Evolutionary conservation across 495 filamentous ascomycete species (phyloP), one percentile per base, ranked within the genome.

Genomic region (Penicillium samsonianum): DNA sequence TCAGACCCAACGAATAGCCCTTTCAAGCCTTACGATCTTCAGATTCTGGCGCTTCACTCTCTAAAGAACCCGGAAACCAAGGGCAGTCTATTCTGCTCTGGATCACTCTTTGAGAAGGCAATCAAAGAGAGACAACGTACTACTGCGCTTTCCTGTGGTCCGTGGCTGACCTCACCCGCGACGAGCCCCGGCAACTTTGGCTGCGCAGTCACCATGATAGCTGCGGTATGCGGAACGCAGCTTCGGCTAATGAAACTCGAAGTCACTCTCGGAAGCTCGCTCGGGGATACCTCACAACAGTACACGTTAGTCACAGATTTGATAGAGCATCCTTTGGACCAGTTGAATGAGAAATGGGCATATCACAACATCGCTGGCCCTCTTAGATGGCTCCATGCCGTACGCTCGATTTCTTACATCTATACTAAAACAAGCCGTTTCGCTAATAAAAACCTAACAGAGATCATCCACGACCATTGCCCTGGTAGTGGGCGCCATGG

Each of bases 101-200:
- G 57, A 1, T 77, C 77, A 2, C 25, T 78, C 11, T 65, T 78
- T 17, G 57, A 64, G 6, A 57, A 60, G 2, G 59, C 67, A 8
- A 30, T 78, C 12, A 63, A 63, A 16, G 55, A 56, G 4, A 64
- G 65, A 45, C 43, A 58, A 1, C 65, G 62, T 16, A 50, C 64
- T 20, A 53, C 66, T 11, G 68, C 62, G 20, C 40, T 77, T 43
- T 60, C 67, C 2, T 73, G 68, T 58, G 75, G 77, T 0, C 77
- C 77, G 28, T 80, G 77, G 77, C 28, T 71, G 17, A 49, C 22
- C 19, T 42, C 54, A 22, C 16, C 58, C 0, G 22, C 19, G 1
- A 14, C 53, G 11, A 26, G 19, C 1, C 33, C 61, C 5, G 48
- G 54, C 2, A 22, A 41, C 17, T 42, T 48, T 22, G 55, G 57